Percentiles rank a stretch among this genome's conserved stretches.
Evolutionary conservation across 225 moss, liverwort and hornwort genomes (phyloP).

Genomic region (Neckera pumila): DNA sequence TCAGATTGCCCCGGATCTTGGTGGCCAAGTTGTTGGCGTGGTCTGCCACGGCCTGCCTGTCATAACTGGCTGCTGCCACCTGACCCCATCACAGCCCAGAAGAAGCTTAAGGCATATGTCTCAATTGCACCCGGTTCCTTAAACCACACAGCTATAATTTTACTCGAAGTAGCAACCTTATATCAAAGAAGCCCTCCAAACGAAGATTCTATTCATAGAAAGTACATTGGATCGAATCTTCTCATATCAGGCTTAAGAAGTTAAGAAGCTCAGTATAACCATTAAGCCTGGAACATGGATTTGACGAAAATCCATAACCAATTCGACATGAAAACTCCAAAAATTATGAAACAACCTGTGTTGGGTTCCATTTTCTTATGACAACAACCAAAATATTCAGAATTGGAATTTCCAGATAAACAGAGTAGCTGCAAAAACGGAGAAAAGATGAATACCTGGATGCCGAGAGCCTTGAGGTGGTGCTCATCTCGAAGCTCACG

Average conservation of each 20-base stretch:
- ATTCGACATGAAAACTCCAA: not conserved
- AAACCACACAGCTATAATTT: not conserved
- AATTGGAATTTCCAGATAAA: not conserved
- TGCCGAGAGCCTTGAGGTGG: slow-evolving; percentile 85
- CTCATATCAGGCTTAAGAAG: not conserved
- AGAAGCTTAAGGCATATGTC: not conserved
- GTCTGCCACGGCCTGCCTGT: slow-evolving; percentile 82
- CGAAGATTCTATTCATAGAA: not conserved
- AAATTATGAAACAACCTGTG: not conserved
- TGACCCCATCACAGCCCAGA: not conserved
- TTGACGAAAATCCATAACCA: not conserved
- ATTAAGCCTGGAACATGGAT: not conserved
- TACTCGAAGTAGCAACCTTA: not conserved
- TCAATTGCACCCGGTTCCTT: not conserved
- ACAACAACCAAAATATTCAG: not conserved
- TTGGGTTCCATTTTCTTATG: not conserved
- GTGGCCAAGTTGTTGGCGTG: slow-evolving; percentile 86
- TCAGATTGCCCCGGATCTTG: slow-evolving; percentile 92
- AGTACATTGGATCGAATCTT: not conserved
- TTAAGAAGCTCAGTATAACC: not conserved
- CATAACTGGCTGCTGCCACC: slow-evolving; percentile 77
- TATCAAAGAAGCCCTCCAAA: not conserved
- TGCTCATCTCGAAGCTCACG: slow-evolving; percentile 92
- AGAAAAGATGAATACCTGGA: slow-evolving; percentile 46
- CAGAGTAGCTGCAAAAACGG: not conserved